Percentiles rank a stretch among this genome's conserved stretches.
These are phyloP conservation scores for Tolypocladium endophyticum DNA, from an alignment of 2,329 filamentous ascomycete species.

Conservation along the genomic window DNA sequence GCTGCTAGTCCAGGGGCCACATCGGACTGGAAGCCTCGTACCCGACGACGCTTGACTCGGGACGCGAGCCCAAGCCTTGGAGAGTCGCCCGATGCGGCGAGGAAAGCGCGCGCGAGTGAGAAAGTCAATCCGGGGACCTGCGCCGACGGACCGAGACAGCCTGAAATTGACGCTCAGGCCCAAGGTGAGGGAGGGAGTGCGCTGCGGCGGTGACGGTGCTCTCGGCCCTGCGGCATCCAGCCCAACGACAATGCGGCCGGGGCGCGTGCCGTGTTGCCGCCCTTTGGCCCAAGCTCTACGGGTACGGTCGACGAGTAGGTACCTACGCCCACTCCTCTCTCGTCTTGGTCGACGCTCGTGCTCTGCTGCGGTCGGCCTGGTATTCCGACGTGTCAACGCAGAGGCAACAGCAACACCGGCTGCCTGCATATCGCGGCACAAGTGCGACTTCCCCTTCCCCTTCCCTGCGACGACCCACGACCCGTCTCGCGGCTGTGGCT, in stretches of 20 bases:
- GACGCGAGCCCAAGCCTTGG: too few species aligned
- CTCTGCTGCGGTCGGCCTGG: too few species aligned
- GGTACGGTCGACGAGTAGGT: too few species aligned
- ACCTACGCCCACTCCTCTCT: too few species aligned
- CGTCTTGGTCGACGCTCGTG: background rate
- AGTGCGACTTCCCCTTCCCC: background rate
- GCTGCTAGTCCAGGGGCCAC: background rate
- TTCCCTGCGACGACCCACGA: background rate
- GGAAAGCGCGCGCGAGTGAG: too few species aligned
- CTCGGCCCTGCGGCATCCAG: too few species aligned
- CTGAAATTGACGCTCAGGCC: background rate
- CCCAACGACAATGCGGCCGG: background rate
- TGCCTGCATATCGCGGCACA: background rate
- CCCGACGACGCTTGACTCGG: background rate
- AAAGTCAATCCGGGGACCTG: too few species aligned
- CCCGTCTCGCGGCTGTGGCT: background rate
- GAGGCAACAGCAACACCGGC: background rate
- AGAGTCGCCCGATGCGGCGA: too few species aligned
- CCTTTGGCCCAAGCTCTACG: background rate
- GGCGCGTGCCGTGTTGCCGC: background rate
- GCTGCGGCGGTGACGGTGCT: too few species aligned
- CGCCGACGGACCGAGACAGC: background rate
- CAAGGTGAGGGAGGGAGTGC: too few species aligned
- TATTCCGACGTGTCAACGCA: background rate
- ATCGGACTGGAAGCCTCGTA: background rate